A percentile compares a stretch with the other conserved stretches of the same genome.
Evolutionary conservation across 2,329 filamentous ascomycete species (phyloP).

Genomic region (Boeremia exigua): DNA sequence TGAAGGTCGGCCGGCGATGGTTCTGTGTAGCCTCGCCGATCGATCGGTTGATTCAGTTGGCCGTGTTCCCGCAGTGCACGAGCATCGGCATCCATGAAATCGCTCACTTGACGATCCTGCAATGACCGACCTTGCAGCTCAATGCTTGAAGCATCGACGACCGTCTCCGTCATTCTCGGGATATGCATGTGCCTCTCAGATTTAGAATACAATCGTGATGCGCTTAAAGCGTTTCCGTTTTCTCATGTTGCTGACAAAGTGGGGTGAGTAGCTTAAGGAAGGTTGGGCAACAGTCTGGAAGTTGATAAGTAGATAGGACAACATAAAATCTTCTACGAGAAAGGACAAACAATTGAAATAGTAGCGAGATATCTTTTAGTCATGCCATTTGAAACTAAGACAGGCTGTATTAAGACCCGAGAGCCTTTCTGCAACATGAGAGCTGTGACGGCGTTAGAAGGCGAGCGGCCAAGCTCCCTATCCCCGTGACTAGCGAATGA

Average conservation of each 20-base stretch:
- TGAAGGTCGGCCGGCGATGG: neutral
- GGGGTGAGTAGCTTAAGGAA: no score
- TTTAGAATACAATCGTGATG: neutral
- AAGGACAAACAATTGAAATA: no score
- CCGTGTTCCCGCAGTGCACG: conserved; percentile 10
- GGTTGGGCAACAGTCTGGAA: no score
- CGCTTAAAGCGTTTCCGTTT: neutral
- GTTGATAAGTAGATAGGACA: no score
- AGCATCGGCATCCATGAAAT: conserved; percentile 5
- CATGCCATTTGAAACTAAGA: neutral
- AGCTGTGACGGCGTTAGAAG: neutral
- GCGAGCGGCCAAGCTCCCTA: conserved; percentile 9
- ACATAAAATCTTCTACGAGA: no score
- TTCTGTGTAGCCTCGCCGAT: conserved; percentile 17
- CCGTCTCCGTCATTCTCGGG: neutral
- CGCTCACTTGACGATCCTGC: neutral
- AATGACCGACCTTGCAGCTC: neutral
- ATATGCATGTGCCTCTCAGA: neutral
- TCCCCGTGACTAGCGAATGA: conserved; percentile 15
- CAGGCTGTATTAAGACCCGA: neutral
- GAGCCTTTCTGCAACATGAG: no score
- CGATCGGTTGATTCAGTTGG: conserved; percentile 1
- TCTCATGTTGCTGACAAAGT: no score
- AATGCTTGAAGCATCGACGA: neutral
- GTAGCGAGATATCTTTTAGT: neutral